These are phyloP conservation scores for Schizothecium vesticola DNA, from an alignment of 495 filamentous ascomycete genomes.

Conservation along the genomic window DNA sequence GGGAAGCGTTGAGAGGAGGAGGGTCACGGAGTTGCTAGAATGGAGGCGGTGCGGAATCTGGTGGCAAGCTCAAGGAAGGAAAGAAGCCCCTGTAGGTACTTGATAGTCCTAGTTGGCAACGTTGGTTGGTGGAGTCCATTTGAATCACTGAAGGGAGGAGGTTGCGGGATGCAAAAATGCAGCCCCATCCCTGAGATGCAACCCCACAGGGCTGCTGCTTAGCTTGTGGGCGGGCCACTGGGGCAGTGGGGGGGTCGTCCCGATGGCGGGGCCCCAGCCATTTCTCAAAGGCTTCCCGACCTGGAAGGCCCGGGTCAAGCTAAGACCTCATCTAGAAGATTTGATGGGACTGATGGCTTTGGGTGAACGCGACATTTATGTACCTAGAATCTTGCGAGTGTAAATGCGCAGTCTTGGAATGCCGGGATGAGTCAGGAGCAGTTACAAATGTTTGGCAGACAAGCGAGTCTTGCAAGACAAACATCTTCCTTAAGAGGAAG, in stretches of 20 bases:
- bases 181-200: not conserved
- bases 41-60: not conserved
- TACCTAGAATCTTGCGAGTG: not conserved
- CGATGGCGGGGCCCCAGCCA: not conserved
- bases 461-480: no score
- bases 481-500: no score
- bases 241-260: not conserved
- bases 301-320: no score
- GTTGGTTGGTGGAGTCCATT: no score
- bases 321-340: no score
- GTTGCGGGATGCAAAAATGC: not conserved
- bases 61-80: not conserved
- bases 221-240: not conserved
- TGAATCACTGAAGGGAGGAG: not conserved
- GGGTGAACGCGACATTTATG: no score
- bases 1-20: not conserved
- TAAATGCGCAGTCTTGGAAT: not conserved
- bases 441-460: not conserved
- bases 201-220: not conserved
- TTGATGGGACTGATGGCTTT: no score
- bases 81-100: not conserved
- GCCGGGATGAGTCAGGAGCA: not conserved
- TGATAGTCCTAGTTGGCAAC: no score
- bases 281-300: no score
- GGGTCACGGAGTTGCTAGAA: not conserved